Conservation (phyloP, 345 rosid species). For the Jatropha curcas region DNA sequence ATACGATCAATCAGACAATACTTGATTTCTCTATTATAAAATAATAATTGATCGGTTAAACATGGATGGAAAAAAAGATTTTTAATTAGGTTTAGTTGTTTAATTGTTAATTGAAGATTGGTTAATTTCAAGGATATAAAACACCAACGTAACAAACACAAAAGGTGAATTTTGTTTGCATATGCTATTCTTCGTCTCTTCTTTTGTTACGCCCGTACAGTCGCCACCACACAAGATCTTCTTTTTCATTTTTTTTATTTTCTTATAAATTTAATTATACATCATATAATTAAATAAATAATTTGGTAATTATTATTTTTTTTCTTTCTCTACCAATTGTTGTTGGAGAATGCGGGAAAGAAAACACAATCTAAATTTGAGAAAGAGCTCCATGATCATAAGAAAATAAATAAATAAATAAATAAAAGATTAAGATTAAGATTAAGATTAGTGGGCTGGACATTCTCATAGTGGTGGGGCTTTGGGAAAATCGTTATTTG, state of each 20-base stretch:
- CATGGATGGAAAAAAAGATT: too few species aligned
- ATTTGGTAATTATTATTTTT: background rate
- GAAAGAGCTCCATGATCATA: too few species aligned
- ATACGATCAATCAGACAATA: too few species aligned
- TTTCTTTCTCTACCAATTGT: too few species aligned
- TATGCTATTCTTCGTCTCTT: background rate
- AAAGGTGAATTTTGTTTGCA: constrained; percentile 16
- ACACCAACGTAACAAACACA: constrained; percentile 9
- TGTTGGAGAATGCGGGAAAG: too few species aligned
- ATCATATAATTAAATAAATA: background rate
- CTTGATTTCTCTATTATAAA: too few species aligned
- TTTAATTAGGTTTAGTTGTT: too few species aligned
- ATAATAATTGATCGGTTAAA: too few species aligned
- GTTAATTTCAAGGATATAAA: constrained; percentile 18
- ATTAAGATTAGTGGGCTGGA: constrained; percentile 6
- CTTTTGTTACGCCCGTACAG: background rate
- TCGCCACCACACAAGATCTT: constrained; percentile 1
- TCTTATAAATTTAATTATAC: background rate
- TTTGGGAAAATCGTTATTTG: constrained; percentile 27
- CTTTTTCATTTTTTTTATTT: background rate
- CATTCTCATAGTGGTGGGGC: constrained; percentile 16
- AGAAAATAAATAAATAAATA: too few species aligned
- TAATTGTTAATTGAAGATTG: background rate
- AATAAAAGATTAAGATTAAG: background rate
- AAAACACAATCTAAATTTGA: too few species aligned